Percentiles rank a stretch among this genome's conserved stretches.
These are phyloP conservation scores for Whalleya microplaca DNA, from an alignment of 2,329 filamentous ascomycete species.

Conservation along the genomic window DNA sequence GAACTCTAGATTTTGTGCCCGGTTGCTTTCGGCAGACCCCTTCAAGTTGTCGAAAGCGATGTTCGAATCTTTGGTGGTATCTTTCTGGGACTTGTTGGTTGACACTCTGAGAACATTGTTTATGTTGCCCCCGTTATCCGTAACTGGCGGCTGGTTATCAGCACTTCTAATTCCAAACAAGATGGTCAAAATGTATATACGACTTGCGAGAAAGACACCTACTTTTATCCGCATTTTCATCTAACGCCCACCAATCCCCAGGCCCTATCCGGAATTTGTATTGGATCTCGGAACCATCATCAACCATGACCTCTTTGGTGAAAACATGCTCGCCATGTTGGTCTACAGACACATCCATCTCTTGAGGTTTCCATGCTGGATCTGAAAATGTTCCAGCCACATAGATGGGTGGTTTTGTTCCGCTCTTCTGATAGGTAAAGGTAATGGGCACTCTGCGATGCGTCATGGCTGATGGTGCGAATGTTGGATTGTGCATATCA, in stretches of 20 bases:
- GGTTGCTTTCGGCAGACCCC: conserved; percentile 21
- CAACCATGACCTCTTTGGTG: conserved; percentile 56
- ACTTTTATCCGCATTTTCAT: conserved; percentile 66
- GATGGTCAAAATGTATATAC: neutral
- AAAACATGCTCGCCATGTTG: conserved; percentile 62
- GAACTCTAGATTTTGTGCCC: conserved; percentile 33
- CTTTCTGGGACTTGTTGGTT: conserved; percentile 19
- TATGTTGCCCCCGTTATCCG: conserved; percentile 50
- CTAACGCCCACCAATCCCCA: conserved; percentile 71
- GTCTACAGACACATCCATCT: conserved; percentile 62
- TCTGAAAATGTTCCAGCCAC: conserved; percentile 71
- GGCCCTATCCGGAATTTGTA: conserved; percentile 75
- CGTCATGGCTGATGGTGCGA: conserved; percentile 37
- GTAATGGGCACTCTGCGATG: conserved; percentile 49
- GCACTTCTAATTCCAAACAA: conserved; percentile 1
- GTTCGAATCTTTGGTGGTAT: conserved; percentile 15
- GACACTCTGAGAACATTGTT: conserved; percentile 51
- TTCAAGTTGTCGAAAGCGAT: conserved; percentile 18
- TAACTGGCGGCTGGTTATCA: conserved; percentile 32
- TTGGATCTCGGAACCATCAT: conserved; percentile 64
- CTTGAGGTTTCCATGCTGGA: conserved; percentile 67
- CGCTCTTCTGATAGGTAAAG: conserved; percentile 64
- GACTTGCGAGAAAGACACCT: conserved; percentile 24
- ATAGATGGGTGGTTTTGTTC: conserved; percentile 68
- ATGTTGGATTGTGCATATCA: conserved; percentile 19